A percentile compares a stretch with the other conserved stretches of the same genome.
Conservation (phyloP, 345 rosid genomes). For the rapeseed (Brassica napus) region DNA sequence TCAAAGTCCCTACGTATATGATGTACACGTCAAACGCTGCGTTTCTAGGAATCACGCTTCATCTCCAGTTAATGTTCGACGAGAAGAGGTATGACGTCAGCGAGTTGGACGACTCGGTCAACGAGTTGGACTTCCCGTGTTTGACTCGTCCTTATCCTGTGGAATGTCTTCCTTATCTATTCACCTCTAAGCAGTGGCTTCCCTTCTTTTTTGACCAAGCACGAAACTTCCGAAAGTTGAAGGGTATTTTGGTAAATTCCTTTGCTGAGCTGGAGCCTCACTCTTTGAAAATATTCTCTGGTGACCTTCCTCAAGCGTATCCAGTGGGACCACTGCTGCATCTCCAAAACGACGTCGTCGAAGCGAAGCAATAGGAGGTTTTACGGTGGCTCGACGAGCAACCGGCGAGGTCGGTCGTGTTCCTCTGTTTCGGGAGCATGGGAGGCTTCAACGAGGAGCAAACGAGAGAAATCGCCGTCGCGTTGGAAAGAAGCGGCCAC, state of each 20-base stretch:
- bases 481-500: slow-evolving; percentile 46
- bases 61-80: slow-evolving; percentile 33
- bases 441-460: slow-evolving; percentile 58
- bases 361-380: slow-evolving; percentile 21
- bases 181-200: not conserved
- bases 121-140: slow-evolving; percentile 41
- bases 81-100: slow-evolving; percentile 26
- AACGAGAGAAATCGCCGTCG: slow-evolving; percentile 49
- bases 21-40: slow-evolving; percentile 51
- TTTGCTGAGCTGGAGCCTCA: slow-evolving; percentile 53
- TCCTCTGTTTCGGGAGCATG: slow-evolving; percentile 67
- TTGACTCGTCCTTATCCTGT: slow-evolving; percentile 44
- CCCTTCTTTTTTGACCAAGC: not conserved
- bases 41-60: slow-evolving; percentile 37
- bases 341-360: slow-evolving; percentile 11
- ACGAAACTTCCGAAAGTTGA: slow-evolving; percentile 31
- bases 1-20: slow-evolving; percentile 49
- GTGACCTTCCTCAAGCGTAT: slow-evolving; percentile 34
- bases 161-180: slow-evolving; percentile 29
- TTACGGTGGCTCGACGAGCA: slow-evolving; percentile 59
- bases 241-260: slow-evolving; percentile 57
- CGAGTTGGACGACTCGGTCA: slow-evolving; percentile 44
- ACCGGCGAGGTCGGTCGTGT: slow-evolving; percentile 52
- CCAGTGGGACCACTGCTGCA: slow-evolving; percentile 57
- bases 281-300: slow-evolving; percentile 32